Evolutionary conservation across 768 basidiomycete species (phyloP).

Genomic region (Xerocomus potaroensis): DNA sequence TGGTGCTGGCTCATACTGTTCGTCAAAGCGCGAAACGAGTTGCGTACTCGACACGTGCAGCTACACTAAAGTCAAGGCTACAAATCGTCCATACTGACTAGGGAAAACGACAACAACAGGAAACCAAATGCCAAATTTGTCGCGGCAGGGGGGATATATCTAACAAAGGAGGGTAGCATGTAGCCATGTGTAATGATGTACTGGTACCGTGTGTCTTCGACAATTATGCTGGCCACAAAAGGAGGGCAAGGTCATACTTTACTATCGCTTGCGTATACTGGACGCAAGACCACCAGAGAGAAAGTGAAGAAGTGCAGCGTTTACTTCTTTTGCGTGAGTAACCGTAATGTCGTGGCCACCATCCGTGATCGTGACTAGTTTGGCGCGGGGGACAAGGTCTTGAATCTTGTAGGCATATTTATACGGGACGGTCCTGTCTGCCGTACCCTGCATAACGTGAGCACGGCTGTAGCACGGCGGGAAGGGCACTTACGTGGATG

Average conservation of each 20-base stretch:
- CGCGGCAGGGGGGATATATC: conserved; percentile 2
- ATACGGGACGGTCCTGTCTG: conserved; percentile 32
- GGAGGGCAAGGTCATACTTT: background rate
- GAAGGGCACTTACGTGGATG: conserved; percentile 49
- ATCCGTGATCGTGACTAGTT: conserved; percentile 26
- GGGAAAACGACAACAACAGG: conserved; percentile 6
- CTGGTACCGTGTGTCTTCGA: background rate
- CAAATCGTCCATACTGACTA: conserved; percentile 8
- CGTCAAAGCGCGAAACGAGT: background rate
- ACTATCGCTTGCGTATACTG: background rate
- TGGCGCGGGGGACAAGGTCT: conserved; percentile 26
- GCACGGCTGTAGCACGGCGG: background rate
- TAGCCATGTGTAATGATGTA: conserved; percentile 1
- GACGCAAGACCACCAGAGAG: conserved; percentile 14
- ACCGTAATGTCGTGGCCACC: conserved; percentile 31
- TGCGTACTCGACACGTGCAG: background rate
- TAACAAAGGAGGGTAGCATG: conserved; percentile 2
- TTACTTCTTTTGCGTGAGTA: conserved; percentile 32
- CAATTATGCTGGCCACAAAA: background rate
- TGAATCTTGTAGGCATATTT: conserved; percentile 30
- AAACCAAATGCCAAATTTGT: conserved; percentile 1
- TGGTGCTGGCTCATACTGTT: conserved; percentile 8
- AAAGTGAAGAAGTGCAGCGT: conserved; percentile 24
- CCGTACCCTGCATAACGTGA: conserved; percentile 26
- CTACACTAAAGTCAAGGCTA: conserved; percentile 1